Evolutionary conservation across 2,329 filamentous ascomycete species (phyloP), one percentile per base, ranked within the genome.

Genomic region (Penicillium palitans): DNA sequence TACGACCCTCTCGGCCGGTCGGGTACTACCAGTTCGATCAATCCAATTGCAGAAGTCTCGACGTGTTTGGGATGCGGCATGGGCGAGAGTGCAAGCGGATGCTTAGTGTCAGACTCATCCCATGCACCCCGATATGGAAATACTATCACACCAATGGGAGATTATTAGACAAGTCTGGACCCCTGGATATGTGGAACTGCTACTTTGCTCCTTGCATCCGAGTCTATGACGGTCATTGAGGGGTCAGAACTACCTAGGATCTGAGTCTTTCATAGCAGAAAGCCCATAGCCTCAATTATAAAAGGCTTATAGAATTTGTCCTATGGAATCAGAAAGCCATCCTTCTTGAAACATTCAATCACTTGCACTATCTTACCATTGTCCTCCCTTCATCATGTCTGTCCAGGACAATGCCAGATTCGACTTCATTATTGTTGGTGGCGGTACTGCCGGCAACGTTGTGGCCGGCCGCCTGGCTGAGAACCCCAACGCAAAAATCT

Each of bases 381-480:
- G 7, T 49, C 13, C 29, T 19, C 15, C 10, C 12, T 48, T 13
- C 37, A 46, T 24, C 5, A 55, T 40, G 54, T 48, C 35, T 24
- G 48, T 52, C 12, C 21, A 61, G 6, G 41, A 59, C 41, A 45
- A 46, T 45, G 46, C 57, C n/a, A 37, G 50, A n/a, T 70, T 69
- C 55, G 70, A 72, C 62, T 73, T 71, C 54, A 70, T 73, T 54
- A 45, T 74, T 47, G 68, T 72, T 39, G 70, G 71, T 15, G 70
- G 70, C 48, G 70, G 71, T 21, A 86, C 68, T 5, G 70, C 70
- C 12, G 69, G 71, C 41, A 71, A 71, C 48, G 56, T 63, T 3
- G 76, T 84, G 19, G 82, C 83, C 27, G 79, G 78, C 24, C 79
- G 82, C 31, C 76, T 84, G 5, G 81, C 82, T 0, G 80, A 84